Conservation (phyloP, 257 asterid species). For the Capsicum baccatum region DNA sequence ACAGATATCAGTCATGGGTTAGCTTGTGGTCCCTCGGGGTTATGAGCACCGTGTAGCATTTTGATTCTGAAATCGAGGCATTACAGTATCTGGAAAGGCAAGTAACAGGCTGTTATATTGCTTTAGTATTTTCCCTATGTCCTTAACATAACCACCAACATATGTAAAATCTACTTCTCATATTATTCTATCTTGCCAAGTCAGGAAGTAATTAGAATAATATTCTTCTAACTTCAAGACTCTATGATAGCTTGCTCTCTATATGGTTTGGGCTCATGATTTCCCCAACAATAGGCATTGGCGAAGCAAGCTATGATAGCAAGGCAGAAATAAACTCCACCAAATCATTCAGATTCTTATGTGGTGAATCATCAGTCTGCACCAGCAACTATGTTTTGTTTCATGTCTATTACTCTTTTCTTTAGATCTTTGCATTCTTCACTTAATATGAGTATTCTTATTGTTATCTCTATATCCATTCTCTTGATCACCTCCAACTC, state of each 20-base stretch:
- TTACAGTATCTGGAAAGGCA: too few relatives aligned
- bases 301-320: too few relatives aligned
- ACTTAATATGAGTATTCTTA: conserved; percentile 42
- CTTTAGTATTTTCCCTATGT: too few relatives aligned
- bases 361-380: too few relatives aligned
- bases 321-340: too few relatives aligned
- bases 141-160: too few relatives aligned
- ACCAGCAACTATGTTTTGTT: conserved; percentile 34
- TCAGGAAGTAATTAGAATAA: background rate
- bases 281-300: background rate
- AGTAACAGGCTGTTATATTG: too few relatives aligned
- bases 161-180: background rate
- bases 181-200: background rate
- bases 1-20: too few relatives aligned
- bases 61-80: too few relatives aligned
- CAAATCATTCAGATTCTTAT: too few relatives aligned
- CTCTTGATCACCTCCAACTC: conserved; percentile 38
- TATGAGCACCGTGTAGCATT: too few relatives aligned
- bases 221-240: background rate
- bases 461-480: conserved; percentile 32
- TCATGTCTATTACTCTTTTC: conserved; percentile 31
- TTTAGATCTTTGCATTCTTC: conserved; percentile 34
- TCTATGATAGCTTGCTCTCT: background rate
- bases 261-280: background rate
- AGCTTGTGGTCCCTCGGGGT: too few relatives aligned